A percentile compares a stretch with the other conserved stretches of the same genome.
Evolutionary conservation across 208 protist species (phyloP).

Genomic region (Crithidia sp.): DNA sequence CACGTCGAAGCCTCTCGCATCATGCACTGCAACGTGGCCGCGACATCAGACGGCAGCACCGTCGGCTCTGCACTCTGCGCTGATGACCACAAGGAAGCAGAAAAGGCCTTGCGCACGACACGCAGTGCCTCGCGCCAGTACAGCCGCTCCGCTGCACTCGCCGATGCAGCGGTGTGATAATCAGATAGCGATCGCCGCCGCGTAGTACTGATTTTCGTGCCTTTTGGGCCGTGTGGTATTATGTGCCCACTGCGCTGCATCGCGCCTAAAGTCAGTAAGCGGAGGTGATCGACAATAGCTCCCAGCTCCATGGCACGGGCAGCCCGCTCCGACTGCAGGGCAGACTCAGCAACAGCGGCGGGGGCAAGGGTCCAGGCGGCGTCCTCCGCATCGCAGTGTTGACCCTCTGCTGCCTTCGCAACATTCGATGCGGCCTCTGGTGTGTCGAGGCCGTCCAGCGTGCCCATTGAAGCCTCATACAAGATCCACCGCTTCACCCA

Average conservation of each 20-base stretch:
- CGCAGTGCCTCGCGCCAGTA: slow-evolving; percentile 37
- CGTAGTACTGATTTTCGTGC: neutral
- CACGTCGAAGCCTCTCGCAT: slow-evolving; percentile 32
- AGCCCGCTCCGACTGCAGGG: slow-evolving; percentile 10
- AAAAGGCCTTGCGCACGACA: slow-evolving; percentile 21
- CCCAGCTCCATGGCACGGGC: slow-evolving; percentile 21
- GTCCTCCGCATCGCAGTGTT: neutral
- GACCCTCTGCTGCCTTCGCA: neutral
- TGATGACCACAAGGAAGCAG: neutral
- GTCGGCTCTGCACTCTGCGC: neutral
- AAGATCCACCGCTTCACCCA: slow-evolving; percentile 86
- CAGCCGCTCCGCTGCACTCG: neutral
- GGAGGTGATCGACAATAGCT: slow-evolving; percentile 39
- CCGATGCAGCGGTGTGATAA: too few species aligned
- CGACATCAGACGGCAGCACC: slow-evolving; percentile 1
- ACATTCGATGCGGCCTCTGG: neutral
- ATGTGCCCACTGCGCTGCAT: slow-evolving; percentile 21
- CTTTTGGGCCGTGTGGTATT: neutral
- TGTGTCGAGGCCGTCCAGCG: slow-evolving; percentile 58
- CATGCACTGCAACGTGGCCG: slow-evolving; percentile 18
- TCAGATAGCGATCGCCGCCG: too few species aligned
- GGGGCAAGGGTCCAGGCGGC: neutral
- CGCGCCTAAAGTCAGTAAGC: slow-evolving; percentile 26
- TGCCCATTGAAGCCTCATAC: slow-evolving; percentile 90
- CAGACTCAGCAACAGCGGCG: neutral